A percentile compares a stretch with the other conserved stretches of the same genome.
Conservation (phyloP, 225 moss, liverwort and hornwort species). For the Polytrichum formosum region DNA sequence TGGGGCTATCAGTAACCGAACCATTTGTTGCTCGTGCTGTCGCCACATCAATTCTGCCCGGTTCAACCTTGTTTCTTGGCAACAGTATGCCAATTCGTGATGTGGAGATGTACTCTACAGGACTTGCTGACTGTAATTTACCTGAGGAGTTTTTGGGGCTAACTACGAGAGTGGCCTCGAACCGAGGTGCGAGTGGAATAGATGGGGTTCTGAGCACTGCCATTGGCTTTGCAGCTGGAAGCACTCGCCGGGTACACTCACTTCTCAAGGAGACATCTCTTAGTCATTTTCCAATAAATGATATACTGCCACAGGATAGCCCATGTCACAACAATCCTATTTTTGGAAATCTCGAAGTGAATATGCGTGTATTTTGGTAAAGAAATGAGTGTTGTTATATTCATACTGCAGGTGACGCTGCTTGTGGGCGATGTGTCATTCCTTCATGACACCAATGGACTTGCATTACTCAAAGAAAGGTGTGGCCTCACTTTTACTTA, state of each 20-base stretch:
- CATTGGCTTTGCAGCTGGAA: constrained; percentile 90
- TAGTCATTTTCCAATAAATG: too few relatives aligned
- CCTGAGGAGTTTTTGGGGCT: constrained; percentile 51
- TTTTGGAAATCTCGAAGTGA: too few relatives aligned
- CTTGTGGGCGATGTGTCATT: constrained; percentile 96
- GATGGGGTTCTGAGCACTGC: constrained; percentile 97
- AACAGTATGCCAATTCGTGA: constrained; percentile 99
- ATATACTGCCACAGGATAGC: too few relatives aligned
- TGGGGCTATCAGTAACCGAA: constrained; percentile 67
- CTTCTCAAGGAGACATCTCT: too few relatives aligned
- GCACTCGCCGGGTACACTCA: constrained; percentile 60
- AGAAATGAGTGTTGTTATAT: not conserved
- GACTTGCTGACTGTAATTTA: constrained; percentile 25
- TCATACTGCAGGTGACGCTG: constrained; percentile 74
- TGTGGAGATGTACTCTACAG: constrained; percentile 85
- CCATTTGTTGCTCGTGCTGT: constrained; percentile 81
- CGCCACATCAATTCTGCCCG: constrained; percentile 59
- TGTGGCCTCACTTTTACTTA: constrained; percentile 9
- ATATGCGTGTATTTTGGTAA: too few relatives aligned
- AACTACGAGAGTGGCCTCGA: constrained; percentile 64
- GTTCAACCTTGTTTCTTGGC: constrained; percentile 79
- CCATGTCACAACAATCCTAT: too few relatives aligned
- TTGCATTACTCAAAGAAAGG: constrained; percentile 81
- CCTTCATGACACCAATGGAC: constrained; percentile 95
- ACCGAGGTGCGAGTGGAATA: constrained; percentile 94